These are phyloP conservation scores for Penicillium polonicum DNA, from an alignment of 2,329 filamentous ascomycete genomes.

Conservation along the genomic window DNA sequence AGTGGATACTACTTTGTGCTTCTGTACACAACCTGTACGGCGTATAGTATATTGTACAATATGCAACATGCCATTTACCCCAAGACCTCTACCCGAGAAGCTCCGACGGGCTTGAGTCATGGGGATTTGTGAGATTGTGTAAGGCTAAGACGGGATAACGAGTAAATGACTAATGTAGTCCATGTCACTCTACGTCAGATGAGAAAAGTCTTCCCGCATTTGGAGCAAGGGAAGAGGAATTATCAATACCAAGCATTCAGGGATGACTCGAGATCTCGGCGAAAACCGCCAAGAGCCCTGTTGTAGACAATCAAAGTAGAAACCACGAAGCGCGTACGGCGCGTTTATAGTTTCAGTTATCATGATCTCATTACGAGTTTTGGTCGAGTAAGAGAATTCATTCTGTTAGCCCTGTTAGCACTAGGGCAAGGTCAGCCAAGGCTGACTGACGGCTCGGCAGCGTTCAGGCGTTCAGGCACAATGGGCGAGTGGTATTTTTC, in stretches of 20 bases:
- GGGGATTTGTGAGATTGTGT: background rate
- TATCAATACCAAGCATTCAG: slow-evolving; percentile 10
- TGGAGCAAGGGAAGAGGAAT: slow-evolving; percentile 1
- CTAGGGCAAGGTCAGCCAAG: slow-evolving; percentile 11
- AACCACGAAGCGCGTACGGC: slow-evolving; percentile 4
- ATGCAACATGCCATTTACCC: background rate
- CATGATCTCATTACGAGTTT: slow-evolving; percentile 3
- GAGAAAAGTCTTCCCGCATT: background rate
- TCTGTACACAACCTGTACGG: background rate
- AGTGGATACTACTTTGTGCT: slow-evolving; percentile 5
- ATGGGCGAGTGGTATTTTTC: background rate
- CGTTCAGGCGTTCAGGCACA: slow-evolving; percentile 12
- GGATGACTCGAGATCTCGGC: slow-evolving; percentile 7
- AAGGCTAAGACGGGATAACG: background rate
- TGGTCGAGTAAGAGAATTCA: slow-evolving; percentile 5
- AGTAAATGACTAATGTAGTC: slow-evolving; percentile 1
- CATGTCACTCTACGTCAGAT: slow-evolving; percentile 12
- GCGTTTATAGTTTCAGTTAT: slow-evolving; percentile 6
- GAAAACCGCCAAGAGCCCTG: slow-evolving; percentile 1
- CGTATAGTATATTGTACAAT: background rate
- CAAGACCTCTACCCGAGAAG: slow-evolving; percentile 4
- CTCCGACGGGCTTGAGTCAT: slow-evolving; percentile 5
- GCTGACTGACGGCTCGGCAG: slow-evolving; percentile 7
- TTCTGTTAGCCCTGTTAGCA: background rate
- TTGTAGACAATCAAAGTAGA: background rate